phyloP scores from a whole-genome alignment of 805 yeast genomes.

The Candida ipomoeae region DNA sequence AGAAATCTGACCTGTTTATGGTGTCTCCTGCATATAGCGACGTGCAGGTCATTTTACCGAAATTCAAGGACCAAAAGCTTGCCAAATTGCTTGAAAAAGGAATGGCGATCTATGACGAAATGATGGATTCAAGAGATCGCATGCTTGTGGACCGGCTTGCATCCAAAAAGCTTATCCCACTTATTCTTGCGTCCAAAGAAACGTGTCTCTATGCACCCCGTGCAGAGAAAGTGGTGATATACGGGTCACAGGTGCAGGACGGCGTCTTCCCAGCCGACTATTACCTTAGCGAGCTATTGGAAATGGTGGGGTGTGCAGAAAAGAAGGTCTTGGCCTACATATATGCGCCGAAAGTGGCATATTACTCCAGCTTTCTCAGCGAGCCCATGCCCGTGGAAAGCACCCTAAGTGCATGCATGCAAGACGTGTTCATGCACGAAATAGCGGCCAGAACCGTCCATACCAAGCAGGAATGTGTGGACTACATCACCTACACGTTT shows the following conservation, averaged over 20 bases:
- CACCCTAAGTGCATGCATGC: constrained; percentile 50
- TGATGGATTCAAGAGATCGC: constrained; percentile 55
- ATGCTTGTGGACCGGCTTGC: constrained; percentile 52
- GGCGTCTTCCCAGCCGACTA: constrained; percentile 45
- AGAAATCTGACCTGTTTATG: neutral
- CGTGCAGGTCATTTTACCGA: neutral
- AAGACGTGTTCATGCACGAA: constrained; percentile 70
- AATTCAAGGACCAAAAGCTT: constrained; percentile 7
- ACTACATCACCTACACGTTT: constrained; percentile 82
- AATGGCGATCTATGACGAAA: constrained; percentile 57
- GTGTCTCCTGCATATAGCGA: neutral
- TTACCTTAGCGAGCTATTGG: constrained; percentile 57
- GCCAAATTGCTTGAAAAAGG: constrained; percentile 39
- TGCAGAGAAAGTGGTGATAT: constrained; percentile 53
- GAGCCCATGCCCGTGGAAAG: constrained; percentile 87
- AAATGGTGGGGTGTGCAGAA: constrained; percentile 51
- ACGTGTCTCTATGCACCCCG: constrained; percentile 47
- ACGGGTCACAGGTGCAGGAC: constrained; percentile 70
- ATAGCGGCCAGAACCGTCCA: constrained; percentile 62
- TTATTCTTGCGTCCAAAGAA: constrained; percentile 62
- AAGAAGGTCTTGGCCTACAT: constrained; percentile 52
- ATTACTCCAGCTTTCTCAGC: constrained; percentile 65
- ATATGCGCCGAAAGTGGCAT: constrained; percentile 48
- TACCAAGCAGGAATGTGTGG: constrained; percentile 79
- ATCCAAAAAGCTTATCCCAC: constrained; percentile 45